phyloP scores from a whole-genome alignment of 2,329 filamentous ascomycete species.

The Aspergillus eucalypticola region DNA sequence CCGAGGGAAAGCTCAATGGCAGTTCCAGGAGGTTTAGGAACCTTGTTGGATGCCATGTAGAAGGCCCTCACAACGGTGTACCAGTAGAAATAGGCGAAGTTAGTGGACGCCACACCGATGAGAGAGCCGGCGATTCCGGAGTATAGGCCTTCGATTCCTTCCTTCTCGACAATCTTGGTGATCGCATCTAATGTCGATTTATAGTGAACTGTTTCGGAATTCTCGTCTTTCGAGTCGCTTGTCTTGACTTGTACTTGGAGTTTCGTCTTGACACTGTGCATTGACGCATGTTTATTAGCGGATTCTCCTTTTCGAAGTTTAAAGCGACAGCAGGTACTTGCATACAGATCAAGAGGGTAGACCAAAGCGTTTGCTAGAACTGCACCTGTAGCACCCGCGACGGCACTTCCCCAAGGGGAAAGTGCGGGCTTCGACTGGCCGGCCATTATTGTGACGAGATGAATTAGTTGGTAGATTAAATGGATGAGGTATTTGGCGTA shows the following conservation, averaged over 20 bases:
- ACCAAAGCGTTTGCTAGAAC: conserved; percentile 93
- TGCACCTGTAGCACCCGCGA: conserved; percentile 89
- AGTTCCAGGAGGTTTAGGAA: conserved; percentile 69
- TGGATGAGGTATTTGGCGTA: background rate
- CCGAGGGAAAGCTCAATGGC: conserved; percentile 80
- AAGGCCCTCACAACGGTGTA: conserved; percentile 84
- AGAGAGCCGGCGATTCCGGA: conserved; percentile 83
- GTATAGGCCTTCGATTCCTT: conserved; percentile 82
- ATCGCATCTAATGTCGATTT: conserved; percentile 86
- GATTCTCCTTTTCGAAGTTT: background rate
- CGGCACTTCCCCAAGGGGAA: conserved; percentile 88
- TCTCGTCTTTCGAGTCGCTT: conserved; percentile 47
- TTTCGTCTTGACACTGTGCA: conserved; percentile 84
- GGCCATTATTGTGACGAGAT: conserved; percentile 44
- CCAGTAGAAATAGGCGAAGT: conserved; percentile 99
- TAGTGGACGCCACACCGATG: conserved; percentile 91
- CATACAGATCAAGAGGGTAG: conserved; percentile 95
- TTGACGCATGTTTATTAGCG: conserved; percentile 20
- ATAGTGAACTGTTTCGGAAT: conserved; percentile 68
- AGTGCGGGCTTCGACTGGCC: conserved; percentile 67
- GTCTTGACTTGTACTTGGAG: conserved; percentile 90
- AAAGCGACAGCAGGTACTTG: conserved; percentile 17
- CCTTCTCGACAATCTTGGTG: conserved; percentile 74
- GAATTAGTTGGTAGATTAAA: background rate
- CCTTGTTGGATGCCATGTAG: conserved; percentile 65